These are phyloP conservation scores for Neurospora tetraspora DNA, from an alignment of 495 filamentous ascomycete genomes.

Conservation along the genomic window DNA sequence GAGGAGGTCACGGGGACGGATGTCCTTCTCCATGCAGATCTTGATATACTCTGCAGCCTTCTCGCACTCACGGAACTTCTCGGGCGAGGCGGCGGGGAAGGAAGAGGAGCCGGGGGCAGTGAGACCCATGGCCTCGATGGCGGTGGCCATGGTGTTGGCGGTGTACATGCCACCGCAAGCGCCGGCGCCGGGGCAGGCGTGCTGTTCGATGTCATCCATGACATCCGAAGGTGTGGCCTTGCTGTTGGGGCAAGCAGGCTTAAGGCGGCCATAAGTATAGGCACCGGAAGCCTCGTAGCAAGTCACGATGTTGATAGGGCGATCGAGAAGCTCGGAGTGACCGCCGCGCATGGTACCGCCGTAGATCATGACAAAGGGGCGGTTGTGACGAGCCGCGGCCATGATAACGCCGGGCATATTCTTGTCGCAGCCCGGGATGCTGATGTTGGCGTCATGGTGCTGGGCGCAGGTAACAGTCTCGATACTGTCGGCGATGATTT, in stretches of 20 bases:
- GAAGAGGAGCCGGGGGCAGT: constrained; percentile 83
- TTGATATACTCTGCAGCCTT: constrained; percentile 81
- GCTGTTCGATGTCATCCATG: constrained; percentile 73
- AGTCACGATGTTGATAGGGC: constrained; percentile 77
- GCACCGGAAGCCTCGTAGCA: constrained; percentile 90
- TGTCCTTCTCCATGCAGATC: constrained; percentile 77
- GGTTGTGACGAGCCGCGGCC: constrained; percentile 75
- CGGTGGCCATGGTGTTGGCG: constrained; percentile 95
- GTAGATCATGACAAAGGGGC: constrained; percentile 69
- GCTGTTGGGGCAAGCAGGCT: constrained; percentile 29
- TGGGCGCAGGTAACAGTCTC: constrained; percentile 85
- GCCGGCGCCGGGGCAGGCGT: constrained; percentile 83
- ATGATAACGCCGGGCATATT: constrained; percentile 85
- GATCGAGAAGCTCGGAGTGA: constrained; percentile 64
- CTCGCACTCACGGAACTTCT: constrained; percentile 86
- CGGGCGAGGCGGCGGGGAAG: constrained; percentile 75
- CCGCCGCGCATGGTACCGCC: constrained; percentile 86
- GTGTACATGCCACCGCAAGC: constrained; percentile 98
- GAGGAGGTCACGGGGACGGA: constrained; percentile 73
- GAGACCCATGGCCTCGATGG: constrained; percentile 92
- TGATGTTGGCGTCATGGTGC: constrained; percentile 87
- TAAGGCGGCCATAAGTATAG: constrained; percentile 61
- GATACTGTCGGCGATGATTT: constrained; percentile 91
- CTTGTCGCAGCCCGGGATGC: constrained; percentile 95
- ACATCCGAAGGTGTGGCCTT: constrained; percentile 59